A percentile compares a stretch with the other conserved stretches of the same genome.
Evolutionary conservation across 306 rosid species (phyloP).

Genomic region (Cucumis hystrix): DNA sequence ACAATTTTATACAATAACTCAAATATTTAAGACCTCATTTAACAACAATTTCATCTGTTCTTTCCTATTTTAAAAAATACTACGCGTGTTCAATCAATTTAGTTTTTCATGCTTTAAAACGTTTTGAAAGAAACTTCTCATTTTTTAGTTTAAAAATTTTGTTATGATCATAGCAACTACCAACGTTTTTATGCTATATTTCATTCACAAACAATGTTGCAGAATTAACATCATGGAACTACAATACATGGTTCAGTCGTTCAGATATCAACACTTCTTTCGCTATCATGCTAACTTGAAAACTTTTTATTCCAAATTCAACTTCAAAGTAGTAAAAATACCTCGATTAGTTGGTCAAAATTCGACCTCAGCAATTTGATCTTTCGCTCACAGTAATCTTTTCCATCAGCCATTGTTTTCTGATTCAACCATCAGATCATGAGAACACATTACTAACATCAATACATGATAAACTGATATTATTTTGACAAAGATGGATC

Average conservation of each 20-base stretch:
- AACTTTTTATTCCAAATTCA: not conserved
- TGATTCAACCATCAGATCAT: constrained; percentile 9
- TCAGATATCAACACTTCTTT: not conserved
- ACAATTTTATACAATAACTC: not conserved
- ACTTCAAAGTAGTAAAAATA: constrained; percentile 6
- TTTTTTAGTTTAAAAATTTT: not conserved
- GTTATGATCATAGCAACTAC: not conserved
- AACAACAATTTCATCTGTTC: not conserved
- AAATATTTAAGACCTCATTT: not conserved
- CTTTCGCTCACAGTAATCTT: constrained; percentile 82
- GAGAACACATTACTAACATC: not conserved
- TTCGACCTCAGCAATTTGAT: constrained; percentile 77
- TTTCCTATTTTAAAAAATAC: not conserved
- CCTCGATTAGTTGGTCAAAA: constrained; percentile 92
- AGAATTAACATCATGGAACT: not conserved
- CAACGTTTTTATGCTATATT: not conserved
- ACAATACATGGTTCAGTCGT: not conserved
- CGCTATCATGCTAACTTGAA: not conserved
- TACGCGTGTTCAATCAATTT: not conserved
- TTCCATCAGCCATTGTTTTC: constrained; percentile 81
- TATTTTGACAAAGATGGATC: not conserved
- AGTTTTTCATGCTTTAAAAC: not conserved
- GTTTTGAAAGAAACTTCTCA: not conserved
- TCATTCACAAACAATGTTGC: not conserved
- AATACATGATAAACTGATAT: not conserved